Evolutionary conservation across 176 grass and related monocot species (phyloP).

Genomic region (Cenchrus fungigraminus): DNA sequence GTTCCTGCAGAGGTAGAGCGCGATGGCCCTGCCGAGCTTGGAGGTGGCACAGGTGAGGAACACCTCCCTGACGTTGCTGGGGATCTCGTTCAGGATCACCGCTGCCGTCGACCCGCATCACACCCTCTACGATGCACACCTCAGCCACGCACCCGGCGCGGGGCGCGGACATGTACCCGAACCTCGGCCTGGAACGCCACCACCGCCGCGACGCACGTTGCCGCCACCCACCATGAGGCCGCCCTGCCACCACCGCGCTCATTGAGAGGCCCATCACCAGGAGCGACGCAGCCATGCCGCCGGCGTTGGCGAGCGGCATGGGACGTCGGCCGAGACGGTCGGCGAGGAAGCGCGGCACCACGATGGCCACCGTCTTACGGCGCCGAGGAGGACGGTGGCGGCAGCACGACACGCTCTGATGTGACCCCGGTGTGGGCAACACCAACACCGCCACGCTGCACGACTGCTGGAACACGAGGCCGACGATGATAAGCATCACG

Average conservation of each 20-base stretch:
- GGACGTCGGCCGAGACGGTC: constrained; percentile 67
- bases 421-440: constrained; percentile 55
- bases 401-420: constrained; percentile 25
- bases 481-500: constrained; percentile 47
- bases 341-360: constrained; percentile 54
- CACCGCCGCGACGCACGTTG: constrained; percentile 32
- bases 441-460: constrained; percentile 61
- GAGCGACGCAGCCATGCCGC: constrained; percentile 55
- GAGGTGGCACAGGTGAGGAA: too few species aligned
- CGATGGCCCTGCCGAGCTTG: too few species aligned
- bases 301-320: constrained; percentile 60
- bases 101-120: too few species aligned
- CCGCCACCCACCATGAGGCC: constrained; percentile 25
- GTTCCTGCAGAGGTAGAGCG: too few species aligned
- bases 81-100: too few species aligned
- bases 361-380: constrained; percentile 52
- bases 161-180: too few species aligned
- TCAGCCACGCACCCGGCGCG: too few species aligned
- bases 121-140: too few species aligned
- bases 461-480: constrained; percentile 75
- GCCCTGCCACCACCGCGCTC: not conserved
- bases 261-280: constrained; percentile 36
- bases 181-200: constrained; percentile 11
- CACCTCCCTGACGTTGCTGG: too few species aligned
- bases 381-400: constrained; percentile 56